These are phyloP conservation scores for Penicillium canariense DNA, from an alignment of 495 filamentous ascomycete species.

Conservation along the genomic window DNA sequence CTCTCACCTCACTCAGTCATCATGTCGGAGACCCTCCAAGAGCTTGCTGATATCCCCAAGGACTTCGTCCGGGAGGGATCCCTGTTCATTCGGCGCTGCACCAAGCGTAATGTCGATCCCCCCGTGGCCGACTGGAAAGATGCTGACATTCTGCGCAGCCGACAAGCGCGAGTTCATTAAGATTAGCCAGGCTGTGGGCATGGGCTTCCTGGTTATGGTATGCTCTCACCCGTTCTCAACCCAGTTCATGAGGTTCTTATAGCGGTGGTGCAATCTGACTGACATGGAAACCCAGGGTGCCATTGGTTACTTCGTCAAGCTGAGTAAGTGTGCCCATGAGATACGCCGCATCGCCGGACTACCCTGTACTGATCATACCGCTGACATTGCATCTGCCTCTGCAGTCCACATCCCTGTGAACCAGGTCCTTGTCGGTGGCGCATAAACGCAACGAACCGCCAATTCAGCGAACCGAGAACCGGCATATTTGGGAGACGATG, in stretches of 20 bases:
- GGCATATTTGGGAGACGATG: background rate
- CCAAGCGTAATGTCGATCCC: conserved; percentile 62
- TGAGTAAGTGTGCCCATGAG: conserved; percentile 58
- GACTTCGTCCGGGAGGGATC: conserved; percentile 81
- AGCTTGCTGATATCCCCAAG: conserved; percentile 75
- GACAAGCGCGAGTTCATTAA: conserved; percentile 88
- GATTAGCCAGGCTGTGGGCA: conserved; percentile 92
- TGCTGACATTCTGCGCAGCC: conserved; percentile 43
- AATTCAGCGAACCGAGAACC: background rate
- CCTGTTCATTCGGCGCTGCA: conserved; percentile 79
- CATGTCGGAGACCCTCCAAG: conserved; percentile 77
- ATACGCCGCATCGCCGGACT: background rate
- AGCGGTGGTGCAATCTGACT: conserved; percentile 2
- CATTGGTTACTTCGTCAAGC: conserved; percentile 91
- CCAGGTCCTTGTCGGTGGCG: conserved; percentile 74
- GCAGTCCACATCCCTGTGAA: conserved; percentile 80
- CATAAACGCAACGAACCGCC: conserved; percentile 39
- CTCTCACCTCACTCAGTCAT: conserved; percentile 4
- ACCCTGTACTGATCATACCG: background rate
- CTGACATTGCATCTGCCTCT: background rate
- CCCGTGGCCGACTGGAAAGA: background rate
- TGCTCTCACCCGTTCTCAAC: conserved; percentile 16
- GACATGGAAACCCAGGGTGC: conserved; percentile 32
- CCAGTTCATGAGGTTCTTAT: background rate
- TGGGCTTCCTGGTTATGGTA: conserved; percentile 87